Percentiles rank a stretch among this genome's conserved stretches.
Conservation (phyloP, 2,329 filamentous ascomycete genomes). For the Exophiala dermatitidis region DNA sequence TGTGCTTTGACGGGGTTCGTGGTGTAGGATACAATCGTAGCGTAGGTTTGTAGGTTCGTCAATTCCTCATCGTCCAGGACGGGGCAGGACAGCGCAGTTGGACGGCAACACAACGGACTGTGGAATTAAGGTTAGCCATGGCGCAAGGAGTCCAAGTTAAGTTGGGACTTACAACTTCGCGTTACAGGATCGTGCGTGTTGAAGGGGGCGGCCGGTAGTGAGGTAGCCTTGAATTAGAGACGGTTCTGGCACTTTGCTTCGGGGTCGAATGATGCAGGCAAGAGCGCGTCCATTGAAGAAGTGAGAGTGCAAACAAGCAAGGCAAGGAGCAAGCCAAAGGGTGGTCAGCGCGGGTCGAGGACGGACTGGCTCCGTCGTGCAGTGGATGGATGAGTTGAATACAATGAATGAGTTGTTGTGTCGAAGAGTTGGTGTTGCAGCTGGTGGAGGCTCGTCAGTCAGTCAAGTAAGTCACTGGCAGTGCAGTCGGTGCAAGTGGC, state of each 20-base stretch:
- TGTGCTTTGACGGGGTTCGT: neutral
- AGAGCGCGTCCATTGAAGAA: slow-evolving; percentile 13
- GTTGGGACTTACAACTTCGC: neutral
- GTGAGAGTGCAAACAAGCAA: neutral
- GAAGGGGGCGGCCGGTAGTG: neutral
- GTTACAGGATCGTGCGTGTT: neutral
- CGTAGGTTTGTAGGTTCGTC: neutral
- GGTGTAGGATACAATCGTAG: neutral
- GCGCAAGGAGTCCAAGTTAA: neutral
- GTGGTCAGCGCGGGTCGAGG: neutral
- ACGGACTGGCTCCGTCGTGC: neutral
- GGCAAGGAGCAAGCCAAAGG: neutral
- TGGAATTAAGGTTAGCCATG: slow-evolving; percentile 7
- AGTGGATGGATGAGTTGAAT: slow-evolving; percentile 1
- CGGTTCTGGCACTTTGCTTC: slow-evolving; percentile 4
- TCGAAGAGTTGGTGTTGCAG: neutral
- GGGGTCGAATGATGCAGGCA: neutral
- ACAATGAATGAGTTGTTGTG: neutral
- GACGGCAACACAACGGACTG: slow-evolving; percentile 4
- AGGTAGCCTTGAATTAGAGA: neutral
- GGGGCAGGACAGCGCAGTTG: neutral
- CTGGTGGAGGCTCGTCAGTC: neutral
- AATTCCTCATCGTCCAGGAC: slow-evolving; percentile 9
- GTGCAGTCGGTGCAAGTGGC: too few relatives aligned
- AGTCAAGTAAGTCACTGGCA: too few relatives aligned